Conservation (phyloP, 2,329 filamentous ascomycete species). For the Tolypocladium album region DNA sequence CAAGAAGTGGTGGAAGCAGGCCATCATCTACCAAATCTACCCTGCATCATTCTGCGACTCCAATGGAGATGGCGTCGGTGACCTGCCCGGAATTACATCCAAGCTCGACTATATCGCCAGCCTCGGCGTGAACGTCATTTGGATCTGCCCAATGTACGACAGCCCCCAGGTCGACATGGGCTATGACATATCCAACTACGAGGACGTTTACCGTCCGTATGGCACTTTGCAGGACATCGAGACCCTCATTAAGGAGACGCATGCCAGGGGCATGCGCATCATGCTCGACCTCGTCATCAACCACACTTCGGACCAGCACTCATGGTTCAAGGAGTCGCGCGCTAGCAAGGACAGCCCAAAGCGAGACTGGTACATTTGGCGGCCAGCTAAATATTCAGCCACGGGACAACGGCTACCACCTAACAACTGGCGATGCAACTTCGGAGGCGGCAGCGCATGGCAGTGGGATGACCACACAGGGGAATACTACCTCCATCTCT, state of each 20-base stretch:
- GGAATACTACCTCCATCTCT: conserved; percentile 71
- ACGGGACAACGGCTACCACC: conserved; percentile 56
- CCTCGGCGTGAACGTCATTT: conserved; percentile 54
- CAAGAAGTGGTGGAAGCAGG: conserved; percentile 44
- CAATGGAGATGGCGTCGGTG: conserved; percentile 49
- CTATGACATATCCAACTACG: conserved; percentile 60
- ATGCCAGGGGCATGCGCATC: conserved; percentile 55
- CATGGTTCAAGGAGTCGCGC: conserved; percentile 60
- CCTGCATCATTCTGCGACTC: conserved; percentile 46
- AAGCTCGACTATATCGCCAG: conserved; percentile 51
- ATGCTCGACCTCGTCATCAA: conserved; percentile 71
- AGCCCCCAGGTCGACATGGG: conserved; percentile 59
- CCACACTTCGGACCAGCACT: conserved; percentile 62
- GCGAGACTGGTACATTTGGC: conserved; percentile 58
- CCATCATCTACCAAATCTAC: conserved; percentile 48
- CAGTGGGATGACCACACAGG: conserved; percentile 60
- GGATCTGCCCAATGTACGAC: conserved; percentile 57
- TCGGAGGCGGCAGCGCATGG: conserved; percentile 52
- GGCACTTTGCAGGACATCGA: conserved; percentile 59
- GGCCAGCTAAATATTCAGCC: conserved; percentile 37
- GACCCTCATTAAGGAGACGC: conserved; percentile 45
- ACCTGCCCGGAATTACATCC: conserved; percentile 51
- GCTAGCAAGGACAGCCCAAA: conserved; percentile 51
- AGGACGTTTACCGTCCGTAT: conserved; percentile 53
- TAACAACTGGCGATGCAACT: conserved; percentile 63